These are phyloP conservation scores for Coemansia sp. DNA, from an alignment of 192 early-diverging fungal genomes.

Conservation along the genomic window DNA sequence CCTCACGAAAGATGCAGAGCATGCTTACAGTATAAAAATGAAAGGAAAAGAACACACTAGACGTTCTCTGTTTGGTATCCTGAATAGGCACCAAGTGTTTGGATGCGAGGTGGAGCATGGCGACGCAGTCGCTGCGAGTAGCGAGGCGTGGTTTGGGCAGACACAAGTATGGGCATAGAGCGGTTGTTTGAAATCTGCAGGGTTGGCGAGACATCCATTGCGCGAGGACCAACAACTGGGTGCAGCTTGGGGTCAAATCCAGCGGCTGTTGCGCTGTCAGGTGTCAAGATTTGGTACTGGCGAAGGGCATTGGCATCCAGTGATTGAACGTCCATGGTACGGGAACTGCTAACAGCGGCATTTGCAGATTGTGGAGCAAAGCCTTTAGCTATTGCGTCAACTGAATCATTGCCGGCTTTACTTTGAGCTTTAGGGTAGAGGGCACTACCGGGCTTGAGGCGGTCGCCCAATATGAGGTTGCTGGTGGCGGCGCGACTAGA, in stretches of 20 bases:
- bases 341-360: neutral
- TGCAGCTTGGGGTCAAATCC: slow-evolving; percentile 37
- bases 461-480: neutral
- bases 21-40: neutral
- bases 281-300: neutral
- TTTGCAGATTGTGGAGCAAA: neutral
- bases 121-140: slow-evolving; percentile 9
- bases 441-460: neutral
- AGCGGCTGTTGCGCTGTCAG: neutral
- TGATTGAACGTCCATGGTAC: neutral
- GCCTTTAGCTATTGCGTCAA: neutral
- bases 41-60: neutral
- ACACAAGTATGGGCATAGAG: neutral
- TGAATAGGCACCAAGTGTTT: neutral
- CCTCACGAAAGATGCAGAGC: neutral
- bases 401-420: neutral
- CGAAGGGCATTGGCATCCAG: neutral
- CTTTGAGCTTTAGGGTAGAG: neutral
- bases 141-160: neutral
- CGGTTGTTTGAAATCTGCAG: slow-evolving; percentile 12
- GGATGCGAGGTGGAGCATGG: neutral
- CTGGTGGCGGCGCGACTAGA: neutral
- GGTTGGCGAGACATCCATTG: slow-evolving; percentile 35
- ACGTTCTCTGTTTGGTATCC: neutral
- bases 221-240: slow-evolving; percentile 30